Base-by-base conservation (phyloP, 192 early-diverging fungal genomes). In the Allomyces macrogynus region DNA sequence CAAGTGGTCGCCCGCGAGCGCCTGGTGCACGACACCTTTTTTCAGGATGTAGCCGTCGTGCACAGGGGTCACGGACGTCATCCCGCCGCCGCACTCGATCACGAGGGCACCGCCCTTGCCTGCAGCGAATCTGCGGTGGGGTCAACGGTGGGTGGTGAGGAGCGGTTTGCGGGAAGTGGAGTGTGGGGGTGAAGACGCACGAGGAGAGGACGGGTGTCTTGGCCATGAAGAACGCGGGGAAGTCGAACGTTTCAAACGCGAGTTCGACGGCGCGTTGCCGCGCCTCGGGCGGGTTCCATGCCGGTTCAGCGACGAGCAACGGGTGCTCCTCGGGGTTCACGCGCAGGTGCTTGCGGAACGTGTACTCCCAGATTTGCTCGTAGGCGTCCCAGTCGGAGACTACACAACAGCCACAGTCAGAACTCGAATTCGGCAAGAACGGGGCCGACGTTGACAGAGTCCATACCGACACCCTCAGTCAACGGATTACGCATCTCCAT, bases 21-120 rank as follows among this genome's bases (percentile, higher is more conserved):
- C 71, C 67, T 89, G 84, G 57, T 80, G 76, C 23, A 32, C 61
- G 61, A 65, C 62, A 71, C 86, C 89, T 75, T 96, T 95, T 69
- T 91, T 92, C 54, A 99, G 72, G 20, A 92, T 90, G 71, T 86
- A 97, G 40, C 96, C 96, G 69, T 99, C 96, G 69, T 86, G 88
- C 16, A 99, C 96, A n/a, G 96, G 93, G 4, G 91, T 87, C 9
- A 85, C 92, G 67, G 89, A 95, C 1, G 91, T 90, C 62, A 77
- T 84, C 43, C 84, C 77, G 68, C 86, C 91, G 16, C 96, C 96
- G 32, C 89, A 93, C 70, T 96, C 92, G 61, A 99, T 69, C 27
- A 99, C 89, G 23, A 99, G 76, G 9, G 87, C 91, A 22, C 89
- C 93, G 43, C 89, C 78, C 60, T 81, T 75, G 32, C 96, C 96